These are phyloP conservation scores for Thamnidium elegans DNA, from an alignment of 192 early-diverging fungal species.

Conservation along the genomic window DNA sequence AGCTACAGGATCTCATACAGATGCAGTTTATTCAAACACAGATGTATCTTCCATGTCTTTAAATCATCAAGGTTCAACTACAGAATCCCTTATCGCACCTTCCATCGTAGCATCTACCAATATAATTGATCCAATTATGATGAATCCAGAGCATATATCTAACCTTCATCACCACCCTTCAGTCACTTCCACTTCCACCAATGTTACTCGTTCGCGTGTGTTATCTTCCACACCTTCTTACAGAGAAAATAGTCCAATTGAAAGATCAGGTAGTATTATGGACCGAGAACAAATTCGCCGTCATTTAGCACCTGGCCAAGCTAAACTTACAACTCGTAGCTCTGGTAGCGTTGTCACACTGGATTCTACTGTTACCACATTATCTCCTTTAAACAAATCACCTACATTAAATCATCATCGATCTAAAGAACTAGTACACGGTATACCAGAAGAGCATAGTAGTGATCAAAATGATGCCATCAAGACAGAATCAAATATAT, in stretches of 20 bases:
- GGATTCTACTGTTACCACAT: not conserved
- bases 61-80: not conserved
- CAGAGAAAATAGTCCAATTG: not conserved
- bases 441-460: too few relatives aligned
- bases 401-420: not conserved
- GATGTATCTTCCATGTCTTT: conserved; percentile 12
- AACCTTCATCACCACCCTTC: not conserved
- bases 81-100: not conserved
- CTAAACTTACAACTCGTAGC: not conserved
- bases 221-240: not conserved
- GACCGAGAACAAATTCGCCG: conserved; percentile 14
- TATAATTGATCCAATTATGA: not conserved
- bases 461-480: too few relatives aligned
- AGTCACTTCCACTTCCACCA: not conserved
- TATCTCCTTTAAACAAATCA: not conserved
- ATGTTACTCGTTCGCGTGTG: not conserved
- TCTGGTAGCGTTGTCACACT: too few relatives aligned
- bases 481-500: too few relatives aligned
- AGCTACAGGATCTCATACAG: too few relatives aligned
- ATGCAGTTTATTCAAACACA: conserved; percentile 8
- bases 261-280: conserved; percentile 10
- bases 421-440: not conserved
- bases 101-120: not conserved
- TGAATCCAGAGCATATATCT: not conserved
- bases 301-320: conserved; percentile 13